Evolutionary conservation across 192 early-diverging fungal species (phyloP).

Genomic region (Umbelopsis ramanniana): DNA sequence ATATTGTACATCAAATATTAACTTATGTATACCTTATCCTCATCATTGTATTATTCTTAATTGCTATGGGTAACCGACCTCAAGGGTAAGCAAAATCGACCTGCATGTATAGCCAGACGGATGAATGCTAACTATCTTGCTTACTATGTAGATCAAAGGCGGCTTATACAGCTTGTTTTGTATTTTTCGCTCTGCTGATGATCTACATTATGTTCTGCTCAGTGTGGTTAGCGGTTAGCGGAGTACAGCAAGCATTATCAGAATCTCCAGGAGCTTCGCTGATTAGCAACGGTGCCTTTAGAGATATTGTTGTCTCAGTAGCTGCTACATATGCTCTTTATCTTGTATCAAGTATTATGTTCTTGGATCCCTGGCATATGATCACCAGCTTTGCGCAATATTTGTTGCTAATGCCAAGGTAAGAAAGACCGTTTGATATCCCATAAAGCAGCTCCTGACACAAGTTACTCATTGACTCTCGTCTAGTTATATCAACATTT

Average conservation of each 20-base stretch:
- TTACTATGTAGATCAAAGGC: conserved; percentile 45
- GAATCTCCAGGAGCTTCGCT: conserved; percentile 41
- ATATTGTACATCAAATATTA: conserved; percentile 66
- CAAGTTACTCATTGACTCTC: background rate
- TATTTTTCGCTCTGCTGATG: conserved; percentile 85
- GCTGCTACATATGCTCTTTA: conserved; percentile 83
- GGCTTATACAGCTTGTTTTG: conserved; percentile 62
- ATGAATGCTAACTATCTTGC: background rate
- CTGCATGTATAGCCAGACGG: background rate
- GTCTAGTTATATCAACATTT: conserved; percentile 78
- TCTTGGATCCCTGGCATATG: conserved; percentile 92
- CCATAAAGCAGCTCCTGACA: background rate
- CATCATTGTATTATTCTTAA: conserved; percentile 78
- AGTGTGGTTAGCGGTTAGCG: conserved; percentile 53
- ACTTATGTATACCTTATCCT: conserved; percentile 75
- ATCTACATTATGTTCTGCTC: conserved; percentile 68
- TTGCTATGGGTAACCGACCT: conserved; percentile 89
- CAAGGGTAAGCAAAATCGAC: conserved; percentile 56
- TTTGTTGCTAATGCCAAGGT: conserved; percentile 71
- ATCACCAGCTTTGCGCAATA: conserved; percentile 85
- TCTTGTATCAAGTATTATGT: conserved; percentile 71
- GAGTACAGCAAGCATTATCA: conserved; percentile 57
- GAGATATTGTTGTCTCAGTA: conserved; percentile 80
- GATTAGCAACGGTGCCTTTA: conserved; percentile 58
- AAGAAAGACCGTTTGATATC: background rate